Conservation (phyloP, 371 early-diverging fungal genomes). For the Paraphysoderma sedebokerense region DNA sequence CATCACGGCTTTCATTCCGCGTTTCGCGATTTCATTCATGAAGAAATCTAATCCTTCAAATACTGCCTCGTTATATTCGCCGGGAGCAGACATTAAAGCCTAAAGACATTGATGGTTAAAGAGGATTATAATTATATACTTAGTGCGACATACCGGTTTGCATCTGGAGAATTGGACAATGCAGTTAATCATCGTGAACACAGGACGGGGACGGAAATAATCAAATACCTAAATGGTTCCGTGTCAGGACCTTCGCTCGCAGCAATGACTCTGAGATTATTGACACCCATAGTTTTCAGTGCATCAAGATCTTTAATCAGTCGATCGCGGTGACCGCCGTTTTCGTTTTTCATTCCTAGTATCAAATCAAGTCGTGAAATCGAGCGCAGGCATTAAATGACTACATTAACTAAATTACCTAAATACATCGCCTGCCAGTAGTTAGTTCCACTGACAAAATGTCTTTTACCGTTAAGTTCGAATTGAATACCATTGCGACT, state of each 20-base stretch:
- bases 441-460: conserved; percentile 33
- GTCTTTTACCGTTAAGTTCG: conserved; percentile 9
- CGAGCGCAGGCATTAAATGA: too few species aligned
- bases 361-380: too few species aligned
- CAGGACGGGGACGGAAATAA: too few species aligned
- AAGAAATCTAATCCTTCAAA: conserved; percentile 31
- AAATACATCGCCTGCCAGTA: conserved; percentile 59
- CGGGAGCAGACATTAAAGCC: conserved; percentile 30
- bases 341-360: too few species aligned
- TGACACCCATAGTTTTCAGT: conserved; percentile 28
- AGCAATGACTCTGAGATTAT: conserved; percentile 44
- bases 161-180: too few species aligned
- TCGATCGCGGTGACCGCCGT: conserved; percentile 28
- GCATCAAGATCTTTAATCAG: conserved; percentile 26
- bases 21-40: conserved; percentile 22
- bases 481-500: conserved; percentile 14
- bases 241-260: conserved; percentile 38
- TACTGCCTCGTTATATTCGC: conserved; percentile 28
- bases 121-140: too few species aligned
- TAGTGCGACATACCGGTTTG: too few species aligned
- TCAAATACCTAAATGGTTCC: too few species aligned
- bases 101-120: too few species aligned
- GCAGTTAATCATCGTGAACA: too few species aligned
- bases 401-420: too few species aligned
- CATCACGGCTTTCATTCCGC: conserved; percentile 30